Percentiles rank a stretch among this genome's conserved stretches.
Conservation (phyloP, 1,139 yeast species). For the Lodderomyces orthopsilosis region DNA sequence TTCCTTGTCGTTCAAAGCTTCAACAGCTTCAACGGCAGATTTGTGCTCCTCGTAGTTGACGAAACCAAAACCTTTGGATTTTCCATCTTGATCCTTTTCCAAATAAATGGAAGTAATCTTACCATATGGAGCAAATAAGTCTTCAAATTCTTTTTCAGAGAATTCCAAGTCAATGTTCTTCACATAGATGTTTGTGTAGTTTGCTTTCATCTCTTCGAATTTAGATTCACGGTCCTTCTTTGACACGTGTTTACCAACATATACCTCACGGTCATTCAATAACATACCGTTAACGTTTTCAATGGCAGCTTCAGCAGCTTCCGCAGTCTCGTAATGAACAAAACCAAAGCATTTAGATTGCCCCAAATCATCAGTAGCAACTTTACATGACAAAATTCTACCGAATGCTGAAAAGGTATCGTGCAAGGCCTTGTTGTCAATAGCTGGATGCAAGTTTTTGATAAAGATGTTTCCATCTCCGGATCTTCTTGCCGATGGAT, state of each 20-base stretch:
- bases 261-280: conserved; percentile 94
- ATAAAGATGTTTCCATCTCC: conserved; percentile 97
- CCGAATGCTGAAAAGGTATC: conserved; percentile 98
- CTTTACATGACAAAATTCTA: conserved; percentile 92
- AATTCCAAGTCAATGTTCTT: conserved; percentile 81
- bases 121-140: conserved; percentile 74
- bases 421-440: conserved; percentile 97
- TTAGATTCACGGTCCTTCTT: conserved; percentile 95
- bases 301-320: conserved; percentile 93
- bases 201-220: conserved; percentile 87
- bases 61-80: conserved; percentile 94
- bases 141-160: conserved; percentile 70
- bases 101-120: conserved; percentile 79
- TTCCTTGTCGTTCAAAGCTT: conserved; percentile 85
- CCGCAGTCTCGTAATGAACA: conserved; percentile 93
- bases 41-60: conserved; percentile 88
- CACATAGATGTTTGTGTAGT: conserved; percentile 92
- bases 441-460: conserved; percentile 97
- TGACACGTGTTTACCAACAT: conserved; percentile 91
- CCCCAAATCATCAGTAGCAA: conserved; percentile 93
- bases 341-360: conserved; percentile 95
- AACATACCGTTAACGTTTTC: conserved; percentile 98
- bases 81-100: conserved; percentile 83
- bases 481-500: conserved; percentile 91
- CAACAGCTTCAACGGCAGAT: conserved; percentile 88